A percentile compares a stretch with the other conserved stretches of the same genome.
Evolutionary conservation across 768 basidiomycete genomes (phyloP).

Genomic region (Auriscalpium microsporum): DNA sequence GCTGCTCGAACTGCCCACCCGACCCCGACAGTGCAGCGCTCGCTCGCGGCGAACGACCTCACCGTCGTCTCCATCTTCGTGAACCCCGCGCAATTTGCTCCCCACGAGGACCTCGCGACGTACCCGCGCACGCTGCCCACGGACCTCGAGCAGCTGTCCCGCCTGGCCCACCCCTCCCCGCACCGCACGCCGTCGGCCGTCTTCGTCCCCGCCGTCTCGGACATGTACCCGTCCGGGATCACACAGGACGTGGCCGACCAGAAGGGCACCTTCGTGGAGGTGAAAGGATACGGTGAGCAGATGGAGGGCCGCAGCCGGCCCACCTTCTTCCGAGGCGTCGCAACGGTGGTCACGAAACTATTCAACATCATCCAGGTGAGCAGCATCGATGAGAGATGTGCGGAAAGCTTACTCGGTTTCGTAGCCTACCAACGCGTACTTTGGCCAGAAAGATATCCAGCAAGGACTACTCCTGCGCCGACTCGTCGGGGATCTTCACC

Average conservation of each 20-base stretch:
- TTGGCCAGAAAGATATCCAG: conserved; percentile 81
- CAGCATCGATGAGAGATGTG: conserved; percentile 3
- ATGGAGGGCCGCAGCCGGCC: conserved; percentile 90
- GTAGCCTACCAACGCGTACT: conserved; percentile 88
- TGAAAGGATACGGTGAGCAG: conserved; percentile 83
- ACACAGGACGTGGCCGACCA: conserved; percentile 65
- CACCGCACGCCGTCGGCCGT: conserved; percentile 51
- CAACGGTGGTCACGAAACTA: conserved; percentile 90
- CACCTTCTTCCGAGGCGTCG: conserved; percentile 90
- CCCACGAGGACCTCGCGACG: conserved; percentile 82
- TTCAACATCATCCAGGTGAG: conserved; percentile 86
- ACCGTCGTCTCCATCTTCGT: conserved; percentile 96
- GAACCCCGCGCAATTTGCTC: conserved; percentile 96
- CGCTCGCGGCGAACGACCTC: conserved; percentile 68
- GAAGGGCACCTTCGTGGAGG: conserved; percentile 84
- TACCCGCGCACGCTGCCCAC: conserved; percentile 82
- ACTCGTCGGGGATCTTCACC: conserved; percentile 69
- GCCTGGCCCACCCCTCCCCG: conserved; percentile 21
- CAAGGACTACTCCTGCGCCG: conserved; percentile 82
- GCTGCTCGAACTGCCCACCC: background rate
- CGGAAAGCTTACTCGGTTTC: too few species aligned
- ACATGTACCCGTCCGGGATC: conserved; percentile 94
- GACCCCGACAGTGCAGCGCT: conserved; percentile 60
- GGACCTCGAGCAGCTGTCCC: conserved; percentile 59
- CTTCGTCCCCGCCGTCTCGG: conserved; percentile 69